These are phyloP conservation scores for Rhizomucor pusillus DNA, from an alignment of 371 early-diverging fungal genomes.

Conservation along the genomic window DNA sequence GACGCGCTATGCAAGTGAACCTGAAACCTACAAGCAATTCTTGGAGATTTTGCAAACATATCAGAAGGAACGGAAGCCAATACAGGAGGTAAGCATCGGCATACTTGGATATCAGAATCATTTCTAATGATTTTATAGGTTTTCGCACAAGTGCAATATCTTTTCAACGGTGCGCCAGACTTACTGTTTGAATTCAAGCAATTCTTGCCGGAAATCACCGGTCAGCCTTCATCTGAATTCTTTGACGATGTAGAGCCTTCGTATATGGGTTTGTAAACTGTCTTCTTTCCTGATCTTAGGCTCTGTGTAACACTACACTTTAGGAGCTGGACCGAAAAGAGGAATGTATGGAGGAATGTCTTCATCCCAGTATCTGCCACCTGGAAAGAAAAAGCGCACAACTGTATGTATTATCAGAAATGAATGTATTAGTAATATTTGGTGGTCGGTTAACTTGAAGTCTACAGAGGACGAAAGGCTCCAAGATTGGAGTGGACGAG, in stretches of 20 bases:
- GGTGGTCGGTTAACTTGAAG: not conserved
- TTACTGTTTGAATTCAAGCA: conserved; percentile 92
- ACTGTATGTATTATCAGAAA: conserved; percentile 1
- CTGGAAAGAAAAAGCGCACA: conserved; percentile 11
- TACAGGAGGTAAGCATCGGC: conserved; percentile 64
- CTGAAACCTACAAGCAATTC: conserved; percentile 91
- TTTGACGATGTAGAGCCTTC: conserved; percentile 12
- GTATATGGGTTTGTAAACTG: not conserved
- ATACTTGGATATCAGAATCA: not conserved
- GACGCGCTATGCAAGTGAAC: conserved; percentile 83
- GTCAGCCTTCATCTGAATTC: conserved; percentile 10
- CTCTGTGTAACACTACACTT: too few species aligned
- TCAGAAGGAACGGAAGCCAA: conserved; percentile 86
- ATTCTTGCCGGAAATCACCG: conserved; percentile 76
- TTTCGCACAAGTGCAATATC: conserved; percentile 76
- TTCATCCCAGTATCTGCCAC: not conserved
- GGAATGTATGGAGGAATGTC: conserved; percentile 2
- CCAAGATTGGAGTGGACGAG: conserved; percentile 9
- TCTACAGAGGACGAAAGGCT: conserved; percentile 4
- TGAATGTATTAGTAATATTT: not conserved
- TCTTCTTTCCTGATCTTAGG: too few species aligned
- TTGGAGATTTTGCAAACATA: conserved; percentile 91
- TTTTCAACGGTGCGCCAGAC: conserved; percentile 82
- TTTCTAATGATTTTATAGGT: conserved; percentile 9
- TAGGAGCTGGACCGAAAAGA: too few species aligned